These are phyloP conservation scores for Barnettozyma sp. DNA, from an alignment of 805 yeast genomes.

Conservation along the genomic window DNA sequence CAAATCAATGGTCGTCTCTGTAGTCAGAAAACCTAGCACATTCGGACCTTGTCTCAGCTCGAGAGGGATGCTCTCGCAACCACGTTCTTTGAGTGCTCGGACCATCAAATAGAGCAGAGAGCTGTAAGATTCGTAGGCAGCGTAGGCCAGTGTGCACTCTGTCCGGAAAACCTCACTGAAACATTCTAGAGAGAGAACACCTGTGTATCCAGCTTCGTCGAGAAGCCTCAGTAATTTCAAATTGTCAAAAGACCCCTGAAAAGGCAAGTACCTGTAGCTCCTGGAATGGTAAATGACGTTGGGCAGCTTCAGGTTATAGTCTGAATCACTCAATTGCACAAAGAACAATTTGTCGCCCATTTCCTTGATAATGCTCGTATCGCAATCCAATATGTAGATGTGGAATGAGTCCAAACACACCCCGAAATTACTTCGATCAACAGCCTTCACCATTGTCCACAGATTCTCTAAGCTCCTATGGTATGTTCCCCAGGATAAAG, in stretches of 20 bases:
- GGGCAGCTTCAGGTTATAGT: constrained; percentile 1
- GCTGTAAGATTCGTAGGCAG: constrained; percentile 2
- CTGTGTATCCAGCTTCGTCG: constrained; percentile 2
- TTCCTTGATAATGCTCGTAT: constrained; percentile 7
- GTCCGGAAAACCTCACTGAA: constrained; percentile 7
- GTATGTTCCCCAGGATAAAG: constrained; percentile 25
- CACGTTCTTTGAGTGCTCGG: constrained; percentile 2
- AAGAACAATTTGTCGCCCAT: constrained; percentile 20
- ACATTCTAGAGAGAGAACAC: constrained; percentile 8
- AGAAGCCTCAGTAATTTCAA: not conserved
- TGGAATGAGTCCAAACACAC: constrained; percentile 27
- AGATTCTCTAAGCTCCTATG: constrained; percentile 15
- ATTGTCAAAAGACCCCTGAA: constrained; percentile 7
- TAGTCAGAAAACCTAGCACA: constrained; percentile 1
- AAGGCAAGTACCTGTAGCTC: constrained; percentile 8
- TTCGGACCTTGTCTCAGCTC: not conserved
- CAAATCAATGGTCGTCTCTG: not conserved
- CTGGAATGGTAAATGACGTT: constrained; percentile 7
- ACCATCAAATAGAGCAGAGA: not conserved
- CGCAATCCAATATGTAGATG: constrained; percentile 14
- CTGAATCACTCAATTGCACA: constrained; percentile 25
- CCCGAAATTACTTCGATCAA: constrained; percentile 25
- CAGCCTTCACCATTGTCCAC: constrained; percentile 18
- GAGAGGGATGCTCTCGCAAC: not conserved
- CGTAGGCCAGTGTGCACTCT: not conserved